These are phyloP conservation scores for Colletotrichum tanaceti DNA, from an alignment of 2,329 filamentous ascomycete species.

Conservation along the genomic window DNA sequence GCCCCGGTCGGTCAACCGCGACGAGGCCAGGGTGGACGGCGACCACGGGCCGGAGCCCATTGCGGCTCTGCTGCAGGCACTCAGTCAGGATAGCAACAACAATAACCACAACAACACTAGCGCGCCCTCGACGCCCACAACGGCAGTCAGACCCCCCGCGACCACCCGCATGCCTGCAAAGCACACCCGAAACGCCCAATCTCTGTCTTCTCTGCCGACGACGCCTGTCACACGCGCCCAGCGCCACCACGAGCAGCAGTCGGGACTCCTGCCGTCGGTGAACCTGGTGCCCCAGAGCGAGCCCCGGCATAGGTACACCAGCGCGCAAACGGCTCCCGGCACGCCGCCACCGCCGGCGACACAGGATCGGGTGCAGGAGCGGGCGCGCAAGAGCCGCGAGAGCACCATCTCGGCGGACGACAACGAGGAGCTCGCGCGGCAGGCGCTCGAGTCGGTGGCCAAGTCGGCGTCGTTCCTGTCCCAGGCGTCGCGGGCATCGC, in stretches of 20 bases:
- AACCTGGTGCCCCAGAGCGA: slow-evolving; percentile 72
- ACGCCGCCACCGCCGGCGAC: slow-evolving; percentile 55
- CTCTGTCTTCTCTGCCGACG: slow-evolving; percentile 84
- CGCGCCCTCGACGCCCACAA: slow-evolving; percentile 76
- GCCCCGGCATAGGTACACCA: slow-evolving; percentile 60
- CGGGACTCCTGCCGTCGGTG: slow-evolving; percentile 69
- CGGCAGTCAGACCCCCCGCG: slow-evolving; percentile 57
- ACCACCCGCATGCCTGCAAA: slow-evolving; percentile 64
- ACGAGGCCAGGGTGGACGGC: slow-evolving; percentile 55
- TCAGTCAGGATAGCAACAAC: slow-evolving; percentile 78
- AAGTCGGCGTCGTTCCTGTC: slow-evolving; percentile 54
- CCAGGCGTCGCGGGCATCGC: slow-evolving; percentile 45
- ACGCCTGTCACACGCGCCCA: slow-evolving; percentile 71
- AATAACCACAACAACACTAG: slow-evolving; percentile 76
- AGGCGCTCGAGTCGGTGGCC: slow-evolving; percentile 65
- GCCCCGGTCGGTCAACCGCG: slow-evolving; percentile 55
- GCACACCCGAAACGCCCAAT: slow-evolving; percentile 82
- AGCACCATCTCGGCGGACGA: slow-evolving; percentile 83
- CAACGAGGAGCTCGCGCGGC: slow-evolving; percentile 67
- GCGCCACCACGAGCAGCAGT: slow-evolving; percentile 58
- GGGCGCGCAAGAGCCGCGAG: slow-evolving; percentile 78
- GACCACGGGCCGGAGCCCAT: slow-evolving; percentile 73
- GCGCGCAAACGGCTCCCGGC: slow-evolving; percentile 55
- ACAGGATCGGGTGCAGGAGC: slow-evolving; percentile 54
- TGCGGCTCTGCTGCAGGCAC: slow-evolving; percentile 82